Percentiles rank a stretch among this genome's conserved stretches.
Conservation (phyloP, 1,139 yeast genomes). For the Scheffersomyces cryptocercus region DNA sequence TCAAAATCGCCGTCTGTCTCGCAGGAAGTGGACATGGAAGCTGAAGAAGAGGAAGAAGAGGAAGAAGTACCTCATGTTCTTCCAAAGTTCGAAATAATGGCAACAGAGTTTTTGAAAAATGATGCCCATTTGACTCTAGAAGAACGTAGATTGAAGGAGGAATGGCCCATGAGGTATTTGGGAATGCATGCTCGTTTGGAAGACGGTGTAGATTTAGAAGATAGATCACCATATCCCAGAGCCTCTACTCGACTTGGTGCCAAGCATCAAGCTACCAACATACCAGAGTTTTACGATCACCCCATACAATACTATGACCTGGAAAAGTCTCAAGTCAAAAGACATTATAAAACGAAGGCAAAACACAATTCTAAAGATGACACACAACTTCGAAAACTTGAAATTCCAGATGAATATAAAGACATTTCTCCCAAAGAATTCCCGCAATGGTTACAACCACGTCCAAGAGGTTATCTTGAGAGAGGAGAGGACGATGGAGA, state of each 20-base stretch:
- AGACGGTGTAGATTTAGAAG: conserved; percentile 78
- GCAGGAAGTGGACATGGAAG: neutral
- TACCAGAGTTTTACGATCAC: conserved; percentile 68
- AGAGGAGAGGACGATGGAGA: conserved; percentile 72
- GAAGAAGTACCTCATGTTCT: conserved; percentile 17
- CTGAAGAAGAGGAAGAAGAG: conserved; percentile 5
- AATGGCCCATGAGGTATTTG: conserved; percentile 81
- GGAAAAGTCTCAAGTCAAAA: conserved; percentile 19
- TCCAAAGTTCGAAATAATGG: conserved; percentile 66
- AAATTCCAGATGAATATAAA: conserved; percentile 49
- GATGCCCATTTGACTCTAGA: conserved; percentile 44
- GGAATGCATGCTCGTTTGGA: conserved; percentile 78
- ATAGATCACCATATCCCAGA: conserved; percentile 74
- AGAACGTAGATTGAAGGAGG: conserved; percentile 55
- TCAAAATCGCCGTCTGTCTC: conserved; percentile 1
- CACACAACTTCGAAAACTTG: conserved; percentile 26
- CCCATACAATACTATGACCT: conserved; percentile 69
- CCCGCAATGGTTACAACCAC: conserved; percentile 76
- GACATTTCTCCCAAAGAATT: conserved; percentile 45
- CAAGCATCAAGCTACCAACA: conserved; percentile 67
- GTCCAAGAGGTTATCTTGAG: conserved; percentile 81
- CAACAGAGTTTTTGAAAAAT: conserved; percentile 49
- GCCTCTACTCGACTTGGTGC: conserved; percentile 80
- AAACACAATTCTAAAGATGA: conserved; percentile 19
- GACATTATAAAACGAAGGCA: conserved; percentile 14